Base-by-base conservation (phyloP, 129 eudicot genomes). In the Saussurea involucrata region DNA sequence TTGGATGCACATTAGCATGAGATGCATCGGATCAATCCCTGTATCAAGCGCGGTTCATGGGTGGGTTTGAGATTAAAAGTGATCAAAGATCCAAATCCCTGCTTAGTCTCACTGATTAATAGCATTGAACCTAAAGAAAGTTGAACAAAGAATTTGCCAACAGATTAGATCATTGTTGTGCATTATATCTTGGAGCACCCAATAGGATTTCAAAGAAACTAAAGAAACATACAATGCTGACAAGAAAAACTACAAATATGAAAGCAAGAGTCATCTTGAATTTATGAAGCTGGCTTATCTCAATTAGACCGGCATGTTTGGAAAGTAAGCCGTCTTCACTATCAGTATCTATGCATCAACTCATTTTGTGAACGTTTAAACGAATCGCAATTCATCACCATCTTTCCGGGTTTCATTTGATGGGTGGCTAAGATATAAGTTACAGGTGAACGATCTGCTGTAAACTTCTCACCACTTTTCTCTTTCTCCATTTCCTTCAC, bases 301-400 rank as follows among this genome's bases (percentile, higher is more conserved):
- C 63, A 20, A 32, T 0, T 67, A 55, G 5, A 15, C 21, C 8
- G 28, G 60, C 76, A 61, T 24, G 31, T 61, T 37, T 60, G 27
- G 13, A 60, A 28, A 21, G 65, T 21, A 60, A 7, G 61, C 24
- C 24, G 22, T 53, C 61, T 18, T 53, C 61, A 49, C 7, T 53
- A 34, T 72, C 76, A 73, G 40, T 73, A 73, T 73, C 68, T 55
- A 70, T 70, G 42, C 15, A 78, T 40, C 2, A 74, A 68, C 8
- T 74, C 71, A 9, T 74, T 69, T 24, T 58, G 74, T 66, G 79
- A 66, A 15, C 63, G 69, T 69, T 64, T 83, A 21, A 83, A 68
- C 28, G 63, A 68, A 70, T 74, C 84, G 37, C 80, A 75, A 72
- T 86, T 88, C 92, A 88, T 88, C 86, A 88, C 90, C 86, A 88